These are phyloP conservation scores for Beauveria pseudobassiana DNA, from an alignment of 2,329 filamentous ascomycete genomes.

Conservation along the genomic window DNA sequence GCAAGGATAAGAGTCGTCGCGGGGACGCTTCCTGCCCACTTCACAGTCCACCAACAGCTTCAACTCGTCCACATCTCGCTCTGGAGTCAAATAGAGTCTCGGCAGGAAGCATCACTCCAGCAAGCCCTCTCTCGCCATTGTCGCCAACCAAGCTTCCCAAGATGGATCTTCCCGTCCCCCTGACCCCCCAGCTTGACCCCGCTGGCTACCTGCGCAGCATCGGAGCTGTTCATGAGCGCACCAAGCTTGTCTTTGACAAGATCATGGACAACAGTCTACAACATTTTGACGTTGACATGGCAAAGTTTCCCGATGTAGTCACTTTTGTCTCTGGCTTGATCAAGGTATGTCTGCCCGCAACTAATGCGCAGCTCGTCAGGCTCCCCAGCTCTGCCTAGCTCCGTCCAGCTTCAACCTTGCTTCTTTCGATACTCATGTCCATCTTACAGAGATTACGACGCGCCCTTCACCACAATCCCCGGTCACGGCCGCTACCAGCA, in stretches of 20 bases:
- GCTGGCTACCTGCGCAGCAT: slow-evolving; percentile 87
- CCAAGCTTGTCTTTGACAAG: slow-evolving; percentile 65
- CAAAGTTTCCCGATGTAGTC: slow-evolving; percentile 76
- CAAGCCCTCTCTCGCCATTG: slow-evolving; percentile 44
- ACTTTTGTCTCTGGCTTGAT: slow-evolving; percentile 88
- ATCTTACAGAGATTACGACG: slow-evolving; percentile 43
- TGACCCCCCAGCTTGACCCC: slow-evolving; percentile 81
- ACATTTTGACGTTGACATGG: slow-evolving; percentile 85
- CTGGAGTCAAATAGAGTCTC: slow-evolving; percentile 44
- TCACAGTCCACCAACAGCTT: slow-evolving; percentile 44
- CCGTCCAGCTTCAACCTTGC: background rate
- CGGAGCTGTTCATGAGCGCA: slow-evolving; percentile 76
- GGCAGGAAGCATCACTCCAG: slow-evolving; percentile 39
- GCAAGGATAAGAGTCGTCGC: slow-evolving; percentile 44
- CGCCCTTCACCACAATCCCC: slow-evolving; percentile 59
- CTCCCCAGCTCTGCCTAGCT: background rate
- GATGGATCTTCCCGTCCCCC: slow-evolving; percentile 73
- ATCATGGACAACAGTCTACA: slow-evolving; percentile 68
- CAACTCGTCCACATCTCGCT: slow-evolving; percentile 42
- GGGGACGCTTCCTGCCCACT: slow-evolving; percentile 33
- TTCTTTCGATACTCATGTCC: background rate
- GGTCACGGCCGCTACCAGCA: slow-evolving; percentile 83
- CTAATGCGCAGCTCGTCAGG: background rate
- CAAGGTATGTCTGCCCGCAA: slow-evolving; percentile 54
- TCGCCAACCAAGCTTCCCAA: slow-evolving; percentile 55